Base-by-base conservation (phyloP, 345 rosid genomes). In the Salix suchowensis region DNA sequence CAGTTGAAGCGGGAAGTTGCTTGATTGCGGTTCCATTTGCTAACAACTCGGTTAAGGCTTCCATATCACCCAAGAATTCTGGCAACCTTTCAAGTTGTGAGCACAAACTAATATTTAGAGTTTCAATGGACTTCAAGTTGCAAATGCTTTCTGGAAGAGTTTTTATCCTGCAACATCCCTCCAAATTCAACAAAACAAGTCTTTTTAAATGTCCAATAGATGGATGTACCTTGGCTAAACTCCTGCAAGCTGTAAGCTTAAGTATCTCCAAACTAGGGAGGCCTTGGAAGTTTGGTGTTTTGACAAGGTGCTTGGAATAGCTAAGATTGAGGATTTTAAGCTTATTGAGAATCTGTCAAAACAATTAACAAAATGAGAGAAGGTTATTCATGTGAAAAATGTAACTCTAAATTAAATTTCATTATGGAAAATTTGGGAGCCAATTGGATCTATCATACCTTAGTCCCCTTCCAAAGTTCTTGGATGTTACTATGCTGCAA, bases 51-150 rank as follows among this genome's bases (percentile, higher is more conserved):
- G 23, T 60, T 58, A 72, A 58, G 12, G 66, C 34, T 21, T 50
- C n/a, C 7, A 73, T 58, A 24, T 65, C 68, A 55, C 40, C 23
- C 24, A 73, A 58, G 37, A 2, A 21, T 3, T 44, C 18, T 44
- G 70, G 77, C 70, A 74, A 48, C 16, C 46, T 42, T 2, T 12
- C 21, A n/a, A 74, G 71, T 11, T 48, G 46, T 21, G 76, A 73
- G 54, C 76, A 73, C 2, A 28, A 15, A 58, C 36, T 61, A 32
- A 73, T 4, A 30, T 72, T 28, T 1, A 72, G 54, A 19, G 26
- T 28, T 61, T 39, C n/a, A 73, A 60, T 54, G 46, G 32, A 39
- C 42, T 61, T 73, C 39, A 73, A 39, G 21, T 23, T 15, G 21
- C 76, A 73, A 62, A 73, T 73, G 55, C 37, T 61, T 1, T 26